These are phyloP conservation scores for Epichloe bromicola DNA, from an alignment of 2,329 filamentous ascomycete genomes.

Conservation along the genomic window DNA sequence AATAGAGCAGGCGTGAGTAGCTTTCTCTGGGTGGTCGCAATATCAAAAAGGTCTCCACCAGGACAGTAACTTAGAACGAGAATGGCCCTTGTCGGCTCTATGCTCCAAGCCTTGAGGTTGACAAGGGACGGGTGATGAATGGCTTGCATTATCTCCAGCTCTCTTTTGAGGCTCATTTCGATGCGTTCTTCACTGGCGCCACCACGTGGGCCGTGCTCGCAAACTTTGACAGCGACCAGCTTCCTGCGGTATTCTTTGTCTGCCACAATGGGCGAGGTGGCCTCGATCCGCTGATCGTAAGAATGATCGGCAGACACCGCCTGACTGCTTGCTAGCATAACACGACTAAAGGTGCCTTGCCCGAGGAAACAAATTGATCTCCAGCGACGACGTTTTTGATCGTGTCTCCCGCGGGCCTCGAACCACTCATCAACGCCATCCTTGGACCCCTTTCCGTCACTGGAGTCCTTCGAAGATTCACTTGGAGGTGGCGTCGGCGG, in stretches of 20 bases:
- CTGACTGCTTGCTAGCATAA: slow-evolving; percentile 80
- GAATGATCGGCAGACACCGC: slow-evolving; percentile 35
- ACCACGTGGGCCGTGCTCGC: slow-evolving; percentile 86
- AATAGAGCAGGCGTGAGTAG: slow-evolving; percentile 57
- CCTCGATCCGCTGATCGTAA: slow-evolving; percentile 13
- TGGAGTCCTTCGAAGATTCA: slow-evolving; percentile 45
- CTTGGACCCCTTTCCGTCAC: slow-evolving; percentile 28
- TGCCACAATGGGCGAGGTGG: slow-evolving; percentile 20
- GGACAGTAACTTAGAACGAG: slow-evolving; percentile 85
- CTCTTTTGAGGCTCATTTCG: slow-evolving; percentile 84
- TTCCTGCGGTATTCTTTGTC: slow-evolving; percentile 49
- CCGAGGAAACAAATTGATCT: slow-evolving; percentile 69
- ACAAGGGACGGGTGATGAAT: slow-evolving; percentile 84
- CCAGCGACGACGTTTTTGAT: slow-evolving; percentile 64
- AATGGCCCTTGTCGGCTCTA: slow-evolving; percentile 69
- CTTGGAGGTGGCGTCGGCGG: slow-evolving; percentile 75
- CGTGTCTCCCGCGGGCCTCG: slow-evolving; percentile 51
- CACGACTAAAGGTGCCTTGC: slow-evolving; percentile 90
- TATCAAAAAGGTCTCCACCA: slow-evolving; percentile 87
- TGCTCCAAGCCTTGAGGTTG: slow-evolving; percentile 82
- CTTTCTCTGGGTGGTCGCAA: slow-evolving; percentile 61
- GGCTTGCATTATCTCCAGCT: slow-evolving; percentile 83
- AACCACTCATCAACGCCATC: slow-evolving; percentile 47
- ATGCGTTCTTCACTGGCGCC: slow-evolving; percentile 87
- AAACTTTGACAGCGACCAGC: slow-evolving; percentile 87